Evolutionary conservation across 2,329 filamentous ascomycete species (phyloP).

Genomic region (Paraconiothyrium brasiliense): DNA sequence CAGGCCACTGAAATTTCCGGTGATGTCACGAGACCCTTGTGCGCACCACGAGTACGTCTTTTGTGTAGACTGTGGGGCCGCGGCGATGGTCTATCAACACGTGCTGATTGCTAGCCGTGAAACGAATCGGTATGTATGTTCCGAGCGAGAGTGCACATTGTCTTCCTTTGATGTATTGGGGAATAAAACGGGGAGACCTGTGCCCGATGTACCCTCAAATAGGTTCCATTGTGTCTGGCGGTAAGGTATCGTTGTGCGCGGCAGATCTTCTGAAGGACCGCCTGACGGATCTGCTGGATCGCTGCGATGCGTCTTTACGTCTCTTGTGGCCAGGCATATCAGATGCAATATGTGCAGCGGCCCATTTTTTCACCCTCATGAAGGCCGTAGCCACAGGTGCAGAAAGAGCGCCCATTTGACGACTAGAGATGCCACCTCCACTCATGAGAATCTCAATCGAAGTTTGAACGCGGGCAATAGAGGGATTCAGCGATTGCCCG

Average conservation of each 20-base stretch:
- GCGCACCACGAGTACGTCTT: neutral
- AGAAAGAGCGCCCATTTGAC: conserved; percentile 52
- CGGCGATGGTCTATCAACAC: conserved; percentile 6
- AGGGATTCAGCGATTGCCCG: conserved; percentile 79
- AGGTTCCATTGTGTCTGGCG: conserved; percentile 45
- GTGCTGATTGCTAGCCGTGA: conserved; percentile 21
- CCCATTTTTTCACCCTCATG: conserved; percentile 77
- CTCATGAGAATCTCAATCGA: conserved; percentile 73
- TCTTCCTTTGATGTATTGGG: neutral
- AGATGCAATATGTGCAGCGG: conserved; percentile 71
- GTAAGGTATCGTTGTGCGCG: conserved; percentile 32
- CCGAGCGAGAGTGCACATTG: neutral
- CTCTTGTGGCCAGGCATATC: conserved; percentile 27
- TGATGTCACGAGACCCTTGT: conserved; percentile 3
- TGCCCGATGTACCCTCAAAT: conserved; percentile 14
- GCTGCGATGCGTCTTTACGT: conserved; percentile 26
- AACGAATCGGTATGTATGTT: conserved; percentile 10
- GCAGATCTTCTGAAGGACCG: conserved; percentile 19
- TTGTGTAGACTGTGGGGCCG: conserved; percentile 1
- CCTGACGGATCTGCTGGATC: conserved; percentile 21
- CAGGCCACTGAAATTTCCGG: conserved; percentile 36
- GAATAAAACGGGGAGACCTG: neutral
- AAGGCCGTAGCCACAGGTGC: conserved; percentile 70
- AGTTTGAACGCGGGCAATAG: conserved; percentile 72
- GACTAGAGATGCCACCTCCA: conserved; percentile 58